Base-by-base conservation (phyloP, 371 early-diverging fungal genomes). In the Caulochytrium protostelioides region DNA sequence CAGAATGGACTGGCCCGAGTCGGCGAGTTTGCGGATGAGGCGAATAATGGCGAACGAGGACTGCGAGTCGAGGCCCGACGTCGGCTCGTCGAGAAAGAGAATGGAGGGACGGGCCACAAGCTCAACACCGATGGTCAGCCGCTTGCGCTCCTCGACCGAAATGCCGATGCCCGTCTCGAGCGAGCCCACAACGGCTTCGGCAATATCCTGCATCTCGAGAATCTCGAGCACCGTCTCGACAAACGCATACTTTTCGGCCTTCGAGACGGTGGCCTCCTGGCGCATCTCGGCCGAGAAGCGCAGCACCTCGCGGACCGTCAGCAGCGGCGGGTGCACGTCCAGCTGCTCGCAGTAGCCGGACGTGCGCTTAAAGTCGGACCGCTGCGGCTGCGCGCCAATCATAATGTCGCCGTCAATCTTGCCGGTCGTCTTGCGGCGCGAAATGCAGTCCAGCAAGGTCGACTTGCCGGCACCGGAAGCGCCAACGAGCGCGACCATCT, bases 301-400 rank as follows among this genome's bases (percentile, higher is more conserved):
- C 29, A 77, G 59, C 0, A 68, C 57, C 30, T 69, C 62, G 30
- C 62, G 60, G n/a, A 76, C 54, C 0, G 71, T 71, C 13, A 50
- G 37, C 17, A 56, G 49, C n/a, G 72, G n/a, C n/a, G n/a, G n/a
- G 44, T 74, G 80, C 12, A 79, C 66, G 46, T 79, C 81, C 59
- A 75, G 66, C 49, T 83, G 83, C 43, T 83, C 79, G 41, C 74
- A 73, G 46, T 80, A 84, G 12, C 79, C 79, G 9, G 76, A 75
- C 28, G 71, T 62, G 23, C 72, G 65, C 45, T 72, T 66, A 51
- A 76, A 79, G 25, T 43, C 43, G 12, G 22, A 22, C 3, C 50
- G 52, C 33, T 49, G 59, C 16, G 52, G 37, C 10, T 34, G 18
- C 14, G 17, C 10, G n/a, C 44, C 47, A 22, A 54, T 28, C 27